Base-by-base conservation (phyloP, 805 yeast genomes). In the Starmerella potacharoeniae region DNA sequence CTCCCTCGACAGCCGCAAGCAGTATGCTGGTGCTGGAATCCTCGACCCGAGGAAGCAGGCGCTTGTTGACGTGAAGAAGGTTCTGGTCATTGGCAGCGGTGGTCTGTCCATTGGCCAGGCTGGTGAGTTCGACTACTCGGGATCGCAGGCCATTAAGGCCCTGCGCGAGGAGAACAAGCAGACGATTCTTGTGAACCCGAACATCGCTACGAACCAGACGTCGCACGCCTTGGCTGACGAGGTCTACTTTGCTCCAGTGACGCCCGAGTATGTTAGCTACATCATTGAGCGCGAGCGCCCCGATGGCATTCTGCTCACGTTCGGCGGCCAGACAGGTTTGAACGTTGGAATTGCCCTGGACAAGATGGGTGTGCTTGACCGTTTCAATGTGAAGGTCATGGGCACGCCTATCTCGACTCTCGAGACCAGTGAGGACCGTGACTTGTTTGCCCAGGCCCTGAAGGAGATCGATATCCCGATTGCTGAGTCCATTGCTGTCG, bases 311-410 rank as follows among this genome's bases (percentile, higher is more conserved):
- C 76, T 91, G 67, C 78, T 91, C 68, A 91, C 98, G 4, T 93
- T 93, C 70, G 99, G 99, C 67, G 99, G 99, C 62, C 99, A 93
- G 75, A 93, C 99, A 36, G 98, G 85, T 61, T 78, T 93, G 65
- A 93, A 90, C 68, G 96, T 91, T 58, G 97, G 97, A 73, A 95
- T 93, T 52, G 84, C 88, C 66, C 79, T 93, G 60, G 96, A 93
- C 58, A 86, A 89, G 73, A 84, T 86, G 89, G 97, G 97, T 61
- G 87, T 88, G 56, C 84, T 95, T 66, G 88, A 84, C 61, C 78
- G 95, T 64, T 88, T 86, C 69, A 86, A 86, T 61, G 89, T 93
- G 67, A 90, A 89, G 74, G 99, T 93, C 29, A 76, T 93, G 61
- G 99, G 99, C 65, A 93, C 99, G 55, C 99, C 97, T 56, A 93